A percentile compares a stretch with the other conserved stretches of the same genome.
These are phyloP conservation scores for Cephalotrichum gorgonifer DNA, from an alignment of 2,329 filamentous ascomycete genomes.

Conservation along the genomic window DNA sequence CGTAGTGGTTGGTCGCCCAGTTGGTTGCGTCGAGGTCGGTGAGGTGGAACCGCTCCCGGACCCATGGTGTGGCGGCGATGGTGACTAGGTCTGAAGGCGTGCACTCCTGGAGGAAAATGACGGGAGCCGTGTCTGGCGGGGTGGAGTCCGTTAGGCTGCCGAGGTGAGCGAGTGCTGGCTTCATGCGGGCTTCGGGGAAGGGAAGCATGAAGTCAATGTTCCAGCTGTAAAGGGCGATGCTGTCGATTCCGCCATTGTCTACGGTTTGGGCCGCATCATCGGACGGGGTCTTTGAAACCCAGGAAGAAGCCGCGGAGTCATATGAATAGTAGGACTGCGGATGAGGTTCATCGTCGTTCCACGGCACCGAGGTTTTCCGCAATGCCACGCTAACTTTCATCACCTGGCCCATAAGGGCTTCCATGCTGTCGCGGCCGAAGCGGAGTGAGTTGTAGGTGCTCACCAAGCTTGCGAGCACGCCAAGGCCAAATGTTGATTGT, in stretches of 20 bases:
- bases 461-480: neutral
- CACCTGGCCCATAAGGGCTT: constrained; percentile 1
- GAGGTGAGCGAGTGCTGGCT: constrained; percentile 19
- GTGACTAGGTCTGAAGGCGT: constrained; percentile 28
- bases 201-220: constrained; percentile 26
- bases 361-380: constrained; percentile 9
- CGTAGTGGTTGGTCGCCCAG: constrained; percentile 37
- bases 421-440: neutral
- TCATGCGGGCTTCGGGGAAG: constrained; percentile 19
- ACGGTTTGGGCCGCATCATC: neutral
- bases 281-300: constrained; percentile 5
- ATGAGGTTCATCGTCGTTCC: constrained; percentile 9
- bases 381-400: constrained; percentile 4
- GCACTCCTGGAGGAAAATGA: constrained; percentile 46
- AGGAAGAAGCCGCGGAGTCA: constrained; percentile 3
- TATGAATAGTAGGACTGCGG: constrained; percentile 12
- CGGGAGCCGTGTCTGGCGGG: constrained; percentile 13
- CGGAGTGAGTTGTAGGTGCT: constrained; percentile 3
- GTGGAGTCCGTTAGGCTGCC: constrained; percentile 6
- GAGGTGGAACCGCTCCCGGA: constrained; percentile 33
- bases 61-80: constrained; percentile 33
- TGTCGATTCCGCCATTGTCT: constrained; percentile 10
- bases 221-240: constrained; percentile 20
- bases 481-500: neutral
- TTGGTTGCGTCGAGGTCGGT: constrained; percentile 31